Conservation (phyloP, 2,329 filamentous ascomycete species). For the Hypoxylon sp. region DNA sequence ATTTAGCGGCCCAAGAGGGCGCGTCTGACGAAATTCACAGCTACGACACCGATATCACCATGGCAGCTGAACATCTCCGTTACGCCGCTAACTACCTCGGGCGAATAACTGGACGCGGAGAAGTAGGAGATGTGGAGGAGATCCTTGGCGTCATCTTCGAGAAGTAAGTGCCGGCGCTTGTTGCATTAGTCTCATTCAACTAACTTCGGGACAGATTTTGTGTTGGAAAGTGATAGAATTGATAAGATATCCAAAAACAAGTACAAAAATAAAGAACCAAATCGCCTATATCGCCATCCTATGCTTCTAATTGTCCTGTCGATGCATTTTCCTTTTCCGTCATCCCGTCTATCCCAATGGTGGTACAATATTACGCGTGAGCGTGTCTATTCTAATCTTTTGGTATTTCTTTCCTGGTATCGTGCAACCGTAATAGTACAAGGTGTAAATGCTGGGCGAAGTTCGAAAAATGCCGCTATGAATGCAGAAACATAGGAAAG, state of each 20-base stretch:
- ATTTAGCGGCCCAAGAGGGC: slow-evolving; percentile 42
- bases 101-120: slow-evolving; percentile 88
- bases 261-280: slow-evolving; percentile 10
- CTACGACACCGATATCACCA: slow-evolving; percentile 82
- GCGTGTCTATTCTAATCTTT: slow-evolving; percentile 42
- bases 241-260: slow-evolving; percentile 13
- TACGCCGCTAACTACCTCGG: slow-evolving; percentile 85
- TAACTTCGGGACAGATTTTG: slow-evolving; percentile 63
- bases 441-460: slow-evolving; percentile 45
- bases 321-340: slow-evolving; percentile 34
- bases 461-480: slow-evolving; percentile 33
- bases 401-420: slow-evolving; percentile 43
- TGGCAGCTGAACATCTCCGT: slow-evolving; percentile 90
- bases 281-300: slow-evolving; percentile 16
- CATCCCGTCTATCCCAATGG: slow-evolving; percentile 43
- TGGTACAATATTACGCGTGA: slow-evolving; percentile 40
- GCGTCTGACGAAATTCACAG: slow-evolving; percentile 49
- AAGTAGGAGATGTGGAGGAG: slow-evolving; percentile 92
- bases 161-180: slow-evolving; percentile 74
- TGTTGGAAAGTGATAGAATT: slow-evolving; percentile 65
- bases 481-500: slow-evolving; percentile 48
- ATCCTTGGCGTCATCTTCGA: slow-evolving; percentile 97
- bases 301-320: slow-evolving; percentile 17
- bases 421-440: slow-evolving; percentile 48
- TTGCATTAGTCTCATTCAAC: slow-evolving; percentile 29